Conservation (phyloP, 148 eudicot genomes). For the Nepenthes gracilis region DNA sequence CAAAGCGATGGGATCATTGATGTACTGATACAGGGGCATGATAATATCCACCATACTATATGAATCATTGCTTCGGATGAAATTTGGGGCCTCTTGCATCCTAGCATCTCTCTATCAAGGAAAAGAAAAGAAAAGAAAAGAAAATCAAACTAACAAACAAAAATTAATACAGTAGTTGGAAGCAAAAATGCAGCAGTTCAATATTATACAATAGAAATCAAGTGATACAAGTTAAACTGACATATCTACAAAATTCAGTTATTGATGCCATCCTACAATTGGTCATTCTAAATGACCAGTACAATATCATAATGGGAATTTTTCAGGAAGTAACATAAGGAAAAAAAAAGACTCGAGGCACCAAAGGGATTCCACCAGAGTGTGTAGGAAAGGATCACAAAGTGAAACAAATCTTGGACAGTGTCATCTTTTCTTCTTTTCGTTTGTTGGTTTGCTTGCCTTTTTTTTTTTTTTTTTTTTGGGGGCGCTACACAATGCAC, state of each 20-base stretch:
- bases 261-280: too few species aligned
- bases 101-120: slow-evolving; percentile 72
- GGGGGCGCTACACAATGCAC: too few species aligned
- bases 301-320: too few species aligned
- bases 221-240: background rate
- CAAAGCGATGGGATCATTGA: slow-evolving; percentile 63
- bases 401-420: too few species aligned
- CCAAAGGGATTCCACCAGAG: too few species aligned
- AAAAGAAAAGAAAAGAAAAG: slow-evolving; percentile 5
- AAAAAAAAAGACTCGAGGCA: too few species aligned
- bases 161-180: background rate
- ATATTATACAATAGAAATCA: background rate
- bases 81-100: slow-evolving; percentile 17
- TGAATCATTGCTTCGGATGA: slow-evolving; percentile 27
- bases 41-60: slow-evolving; percentile 67
- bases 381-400: too few species aligned
- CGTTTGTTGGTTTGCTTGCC: too few species aligned
- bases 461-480: too few species aligned
- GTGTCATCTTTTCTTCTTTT: too few species aligned
- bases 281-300: too few species aligned
- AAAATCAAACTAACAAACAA: slow-evolving; percentile 5
- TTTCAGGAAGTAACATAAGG: too few species aligned
- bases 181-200: background rate
- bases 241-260: background rate
- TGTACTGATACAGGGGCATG: slow-evolving; percentile 78